Base-by-base conservation (phyloP, 257 asterid species). In the Plantago elongata region DNA sequence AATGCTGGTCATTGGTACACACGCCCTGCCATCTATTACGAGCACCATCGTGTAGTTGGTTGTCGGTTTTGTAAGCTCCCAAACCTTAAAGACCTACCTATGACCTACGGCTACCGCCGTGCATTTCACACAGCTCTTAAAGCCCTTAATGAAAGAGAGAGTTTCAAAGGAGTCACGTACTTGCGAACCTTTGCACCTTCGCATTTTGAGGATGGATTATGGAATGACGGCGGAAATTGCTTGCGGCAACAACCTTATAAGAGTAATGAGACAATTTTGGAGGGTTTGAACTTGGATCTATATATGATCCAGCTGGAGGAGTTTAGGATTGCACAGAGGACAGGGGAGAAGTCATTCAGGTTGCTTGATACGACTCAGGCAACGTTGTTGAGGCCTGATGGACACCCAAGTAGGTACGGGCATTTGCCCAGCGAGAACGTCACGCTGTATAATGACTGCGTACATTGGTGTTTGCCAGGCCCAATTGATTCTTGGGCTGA, bases 1-100 rank as follows among this genome's bases (percentile, higher is more conserved):
- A 78, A 77, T 44, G 82, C 85, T 9, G 85, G 95, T 68, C 93
- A 81, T 38, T 88, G 96, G 96, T 65, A 79, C 65, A 69, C 72
- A 46, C 84, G 89, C 54, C 14, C 69, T 52, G 61, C 85, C 79
- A 47, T 80, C 55, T 72, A 54, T 79, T 45, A 82, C 48, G 68
- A 78, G 69, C 13, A 34, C 15, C 56, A 69, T 57, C 74, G 65
- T 45, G 8, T 70, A 54, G 59, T 64, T 14, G 89, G 89, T 51
- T 82, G 89, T 63, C 78, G 69, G 56, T 70, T 51, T 65, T 84
- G 93, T 76, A 70, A 74, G 57, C 49, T 67, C 34, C 78, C 67
- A 8, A 70, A 78, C 69, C 12, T 65, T 72, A 70, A 78, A 57
- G 72, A 74, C 46, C 75, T 78, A 44, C 61, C 69, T 9, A 11